Evolutionary conservation across 352 stramenopile genomes (phyloP), one percentile per base, ranked within the genome.

Genomic region (Globisporangium irregulare): DNA sequence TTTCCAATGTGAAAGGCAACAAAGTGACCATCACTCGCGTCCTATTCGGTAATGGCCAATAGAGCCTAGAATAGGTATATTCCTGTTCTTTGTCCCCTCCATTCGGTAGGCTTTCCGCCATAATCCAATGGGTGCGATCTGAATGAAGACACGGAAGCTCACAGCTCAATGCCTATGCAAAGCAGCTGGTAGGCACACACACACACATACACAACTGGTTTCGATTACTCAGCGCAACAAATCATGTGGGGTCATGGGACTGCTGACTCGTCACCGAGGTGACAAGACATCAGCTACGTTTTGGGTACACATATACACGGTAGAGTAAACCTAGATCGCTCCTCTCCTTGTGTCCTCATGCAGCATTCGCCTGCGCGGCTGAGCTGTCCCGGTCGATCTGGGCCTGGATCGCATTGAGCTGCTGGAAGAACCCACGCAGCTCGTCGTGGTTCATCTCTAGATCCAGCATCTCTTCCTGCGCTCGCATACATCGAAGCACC

Each of bases 391-490:
- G 20, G 43, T 92, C 84, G 12, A 92, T 60, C 55, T 82, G 72
- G 22, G 59, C 62, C 68, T 92, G 84, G 32, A 89, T 76, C 5
- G 72, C 70, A 62, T 92, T 90, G 36, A 92, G 82, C 67, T 92
- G 74, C 12, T 79, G 56, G 66, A 92, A 90, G 59, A 92, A 64
- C 15, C 59, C 65, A 27, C 74, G 77, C 18, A 91, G 68, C 50
- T 90, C 77, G 24, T 67, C 68, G 57, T 92, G 84, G 10, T 77
- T 81, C 68, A 92, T 68, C 65, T 90, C 84, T 0, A 92, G 20
- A 48, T 87, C 79, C 29, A 90, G 41, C 51, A 63, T 83, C 53
- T 88, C 75, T n/a, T 75, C 71, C 73, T 85, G 64, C 41, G 48
- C n/a, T 50, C 53, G 43, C 29, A 59, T 27, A 12, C 15, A 64